Base-by-base conservation (phyloP, 2,329 filamentous ascomycete species). In the Trichoderma cornu-damae region DNA sequence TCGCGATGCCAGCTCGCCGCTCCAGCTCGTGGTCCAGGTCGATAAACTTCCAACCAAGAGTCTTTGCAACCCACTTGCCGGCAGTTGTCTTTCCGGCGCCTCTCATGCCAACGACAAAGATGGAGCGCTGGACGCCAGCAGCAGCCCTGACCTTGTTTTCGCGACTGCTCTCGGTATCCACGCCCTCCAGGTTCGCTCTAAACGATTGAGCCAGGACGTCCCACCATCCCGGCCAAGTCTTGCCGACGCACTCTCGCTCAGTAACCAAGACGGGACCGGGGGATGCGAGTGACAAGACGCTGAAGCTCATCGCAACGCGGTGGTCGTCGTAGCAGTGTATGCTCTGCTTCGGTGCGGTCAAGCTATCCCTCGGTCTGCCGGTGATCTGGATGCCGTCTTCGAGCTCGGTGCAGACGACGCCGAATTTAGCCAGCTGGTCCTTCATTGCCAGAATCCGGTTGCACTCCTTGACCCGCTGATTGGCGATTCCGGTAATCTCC, bases 181-280 rank as follows among this genome's bases (percentile, higher is more conserved):
- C 82, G 11, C 94, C 94, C 60, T 86, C 82, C n/a, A 97, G 76
- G 26, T 80, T 74, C 26, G 89, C 88, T 32, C 85, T 79, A 76
- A 96, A 99, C 12, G 84, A 82, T 63, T 88, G 84, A 20, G 86
- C 86, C 57, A 97, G 75, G 16, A 86, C 84, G 71, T 99, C 94
- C 94, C 94, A 99, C 90, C 94, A 99, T 8, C 93, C 94, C 0
- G 94, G 94, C 94, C 94, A 99, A 2, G 94, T 99, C 79, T 99
- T 99, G 38, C 89, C 92, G 2, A 90, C 89, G 69, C 94, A 99
- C 67, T 96, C 91, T 60, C 91, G 88, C 70, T 99, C 94, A 2
- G 89, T 81, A 51, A 99, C 85, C 14, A 96, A 74, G 0, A 90
- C 87, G 0, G 89, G 81, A 6, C 82, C 73, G 1, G 89, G 86